Evolutionary conservation across 176 grass and related monocot species (phyloP).

Genomic region (Aechmea fasciata): DNA sequence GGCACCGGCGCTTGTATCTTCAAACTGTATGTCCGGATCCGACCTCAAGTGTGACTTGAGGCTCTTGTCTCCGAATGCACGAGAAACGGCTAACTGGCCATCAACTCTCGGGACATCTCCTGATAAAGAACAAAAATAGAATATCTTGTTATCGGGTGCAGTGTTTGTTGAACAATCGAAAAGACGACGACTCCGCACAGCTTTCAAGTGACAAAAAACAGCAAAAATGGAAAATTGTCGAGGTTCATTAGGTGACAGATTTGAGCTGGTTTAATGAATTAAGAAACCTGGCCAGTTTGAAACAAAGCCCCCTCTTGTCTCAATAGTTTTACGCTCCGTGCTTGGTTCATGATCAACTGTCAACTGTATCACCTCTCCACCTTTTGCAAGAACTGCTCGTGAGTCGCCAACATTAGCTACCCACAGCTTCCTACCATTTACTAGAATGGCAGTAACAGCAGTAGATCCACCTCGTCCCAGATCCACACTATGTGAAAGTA

Average conservation of each 20-base stretch:
- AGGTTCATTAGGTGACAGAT: too few relatives aligned
- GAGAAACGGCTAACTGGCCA: constrained; percentile 37
- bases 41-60: constrained; percentile 29
- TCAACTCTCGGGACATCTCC: constrained; percentile 39
- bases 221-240: too few relatives aligned
- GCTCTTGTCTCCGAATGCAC: constrained; percentile 35
- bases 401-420: constrained; percentile 90
- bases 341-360: constrained; percentile 82
- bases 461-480: constrained; percentile 77
- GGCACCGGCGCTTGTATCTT: constrained; percentile 15
- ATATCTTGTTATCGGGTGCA: neutral
- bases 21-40: constrained; percentile 24
- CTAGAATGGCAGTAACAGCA: constrained; percentile 81
- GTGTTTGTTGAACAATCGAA: too few relatives aligned
- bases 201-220: too few relatives aligned
- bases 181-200: too few relatives aligned
- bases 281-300: constrained; percentile 79
- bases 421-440: constrained; percentile 61
- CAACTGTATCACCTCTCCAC: constrained; percentile 52
- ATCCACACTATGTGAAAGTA: constrained; percentile 66
- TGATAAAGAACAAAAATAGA: constrained; percentile 15
- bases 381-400: constrained; percentile 76
- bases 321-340: constrained; percentile 53
- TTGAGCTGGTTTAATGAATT: too few relatives aligned
- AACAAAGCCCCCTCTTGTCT: constrained; percentile 84